Conservation (phyloP, 306 rosid species). For the Calophaca sinica region DNA sequence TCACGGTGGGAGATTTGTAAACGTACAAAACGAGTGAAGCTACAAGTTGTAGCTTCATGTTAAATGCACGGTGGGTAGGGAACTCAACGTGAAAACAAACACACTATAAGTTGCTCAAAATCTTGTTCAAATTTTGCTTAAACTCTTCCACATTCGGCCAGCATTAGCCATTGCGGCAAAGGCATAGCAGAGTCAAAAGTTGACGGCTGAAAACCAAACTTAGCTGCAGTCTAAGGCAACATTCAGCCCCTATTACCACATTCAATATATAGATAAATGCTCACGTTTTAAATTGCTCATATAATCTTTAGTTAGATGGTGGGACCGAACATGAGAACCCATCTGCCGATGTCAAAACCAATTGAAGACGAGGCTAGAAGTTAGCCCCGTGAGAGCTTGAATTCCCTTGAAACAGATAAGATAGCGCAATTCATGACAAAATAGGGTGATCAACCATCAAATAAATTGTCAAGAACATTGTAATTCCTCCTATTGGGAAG, state of each 20-base stretch:
- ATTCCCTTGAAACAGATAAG: not conserved
- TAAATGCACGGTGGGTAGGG: no score
- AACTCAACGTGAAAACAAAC: no score
- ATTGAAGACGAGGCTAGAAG: not conserved
- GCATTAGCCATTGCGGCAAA: not conserved
- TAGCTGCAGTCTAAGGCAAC: not conserved
- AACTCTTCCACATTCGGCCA: no score
- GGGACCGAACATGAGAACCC: not conserved
- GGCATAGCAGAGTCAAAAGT: not conserved
- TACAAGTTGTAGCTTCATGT: no score
- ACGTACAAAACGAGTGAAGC: no score
- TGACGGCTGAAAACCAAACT: not conserved
- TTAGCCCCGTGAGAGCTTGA: conserved; percentile 3
- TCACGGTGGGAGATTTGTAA: no score
- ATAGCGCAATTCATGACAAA: conserved; percentile 10
- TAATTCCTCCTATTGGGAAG: conserved; percentile 18
- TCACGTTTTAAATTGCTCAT: conserved; percentile 7
- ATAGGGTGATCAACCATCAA: conserved; percentile 32
- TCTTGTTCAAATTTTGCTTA: no score
- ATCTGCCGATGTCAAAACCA: not conserved
- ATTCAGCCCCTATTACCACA: not conserved
- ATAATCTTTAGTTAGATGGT: not conserved
- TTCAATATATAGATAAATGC: not conserved
- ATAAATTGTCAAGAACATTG: conserved; percentile 24
- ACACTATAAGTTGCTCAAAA: no score